A percentile compares a stretch with the other conserved stretches of the same genome.
These are phyloP conservation scores for Gastrodia elata DNA, from an alignment of 106 monocot species.

Conservation along the genomic window DNA sequence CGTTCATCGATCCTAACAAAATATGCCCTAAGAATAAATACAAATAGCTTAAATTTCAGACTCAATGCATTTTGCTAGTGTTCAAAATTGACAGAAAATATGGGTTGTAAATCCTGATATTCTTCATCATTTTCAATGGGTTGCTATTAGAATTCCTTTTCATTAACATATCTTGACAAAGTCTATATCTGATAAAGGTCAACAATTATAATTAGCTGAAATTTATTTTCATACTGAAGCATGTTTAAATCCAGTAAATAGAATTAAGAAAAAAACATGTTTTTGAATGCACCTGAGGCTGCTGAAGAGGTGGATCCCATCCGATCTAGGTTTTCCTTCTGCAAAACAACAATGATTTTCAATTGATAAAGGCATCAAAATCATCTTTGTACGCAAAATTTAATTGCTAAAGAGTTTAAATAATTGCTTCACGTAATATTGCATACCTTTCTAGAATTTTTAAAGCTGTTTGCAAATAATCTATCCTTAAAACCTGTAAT, in stretches of 20 bases:
- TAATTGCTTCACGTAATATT: constrained; percentile 6
- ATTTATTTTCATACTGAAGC: no score
- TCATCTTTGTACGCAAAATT: background rate
- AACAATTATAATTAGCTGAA: no score
- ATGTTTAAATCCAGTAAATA: no score
- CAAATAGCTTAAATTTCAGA: background rate
- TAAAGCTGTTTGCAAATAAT: constrained; percentile 25
- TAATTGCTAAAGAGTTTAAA: background rate
- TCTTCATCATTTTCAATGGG: no score
- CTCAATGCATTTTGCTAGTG: background rate
- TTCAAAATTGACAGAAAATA: no score
- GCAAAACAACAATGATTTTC: background rate
- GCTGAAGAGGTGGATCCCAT: constrained; percentile 50
- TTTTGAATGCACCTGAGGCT: constrained; percentile 31
- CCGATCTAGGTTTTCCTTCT: constrained; percentile 35
- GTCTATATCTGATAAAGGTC: no score
- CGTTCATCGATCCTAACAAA: no score
- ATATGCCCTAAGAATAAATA: no score
- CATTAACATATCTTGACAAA: no score
- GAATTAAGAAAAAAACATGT: no score
- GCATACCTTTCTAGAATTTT: constrained; percentile 36
- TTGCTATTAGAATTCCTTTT: no score
- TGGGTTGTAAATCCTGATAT: no score
- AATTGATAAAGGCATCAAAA: background rate
- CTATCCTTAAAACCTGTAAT: constrained; percentile 35